Percentiles rank a stretch among this genome's conserved stretches.
These are phyloP conservation scores for Endoconidiophora polonica DNA, from an alignment of 2,329 filamentous ascomycete species.

Conservation along the genomic window DNA sequence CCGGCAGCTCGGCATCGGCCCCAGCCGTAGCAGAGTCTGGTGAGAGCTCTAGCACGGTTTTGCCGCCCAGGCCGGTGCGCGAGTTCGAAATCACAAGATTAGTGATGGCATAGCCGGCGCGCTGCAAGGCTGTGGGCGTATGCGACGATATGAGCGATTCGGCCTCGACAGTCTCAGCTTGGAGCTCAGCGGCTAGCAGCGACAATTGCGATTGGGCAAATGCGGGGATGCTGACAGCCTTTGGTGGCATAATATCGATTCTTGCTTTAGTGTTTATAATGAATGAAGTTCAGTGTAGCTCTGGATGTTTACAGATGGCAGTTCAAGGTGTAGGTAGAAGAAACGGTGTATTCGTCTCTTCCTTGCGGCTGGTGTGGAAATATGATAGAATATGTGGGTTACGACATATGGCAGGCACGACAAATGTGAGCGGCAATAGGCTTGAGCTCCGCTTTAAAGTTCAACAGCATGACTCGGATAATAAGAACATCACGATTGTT, in stretches of 20 bases:
- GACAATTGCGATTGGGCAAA: constrained; percentile 57
- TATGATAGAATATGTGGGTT: too few relatives aligned
- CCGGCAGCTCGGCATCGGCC: constrained; percentile 36
- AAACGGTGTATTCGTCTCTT: too few relatives aligned
- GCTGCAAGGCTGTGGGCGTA: constrained; percentile 51
- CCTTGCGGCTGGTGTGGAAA: too few relatives aligned
- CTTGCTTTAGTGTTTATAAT: too few relatives aligned
- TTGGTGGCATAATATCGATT: constrained; percentile 20
- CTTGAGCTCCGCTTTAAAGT: constrained; percentile 5
- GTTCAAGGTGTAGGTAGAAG: too few relatives aligned
- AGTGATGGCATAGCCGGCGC: constrained; percentile 61
- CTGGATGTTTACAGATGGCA: too few relatives aligned
- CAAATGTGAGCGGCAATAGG: too few relatives aligned
- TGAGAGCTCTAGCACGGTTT: constrained; percentile 67
- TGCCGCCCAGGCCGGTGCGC: constrained; percentile 82
- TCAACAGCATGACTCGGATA: neutral
- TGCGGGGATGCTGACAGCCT: constrained; percentile 42
- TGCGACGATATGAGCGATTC: constrained; percentile 48
- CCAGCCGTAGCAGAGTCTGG: constrained; percentile 51
- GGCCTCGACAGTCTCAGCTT: constrained; percentile 56
- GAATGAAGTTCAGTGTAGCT: too few relatives aligned
- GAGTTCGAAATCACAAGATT: constrained; percentile 60
- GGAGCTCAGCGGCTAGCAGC: constrained; percentile 54
- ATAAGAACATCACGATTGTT: neutral
- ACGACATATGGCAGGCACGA: too few relatives aligned